phyloP scores from a whole-genome alignment of 768 basidiomycete species.

The Agaricus sinodeliciosus region DNA sequence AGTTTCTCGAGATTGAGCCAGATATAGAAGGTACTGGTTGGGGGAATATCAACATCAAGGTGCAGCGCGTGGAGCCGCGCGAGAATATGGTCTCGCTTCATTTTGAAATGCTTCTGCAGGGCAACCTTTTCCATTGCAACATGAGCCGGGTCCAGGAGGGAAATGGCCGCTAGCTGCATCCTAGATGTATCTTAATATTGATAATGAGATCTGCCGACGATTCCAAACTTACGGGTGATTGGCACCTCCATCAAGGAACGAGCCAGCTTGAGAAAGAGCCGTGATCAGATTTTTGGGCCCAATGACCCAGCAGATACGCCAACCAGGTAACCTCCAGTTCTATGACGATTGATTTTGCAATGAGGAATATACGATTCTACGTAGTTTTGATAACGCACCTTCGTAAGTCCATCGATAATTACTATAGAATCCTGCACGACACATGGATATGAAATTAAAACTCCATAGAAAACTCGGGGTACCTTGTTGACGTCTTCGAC shows the following conservation, averaged over 20 bases:
- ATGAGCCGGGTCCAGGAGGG: conserved; percentile 66
- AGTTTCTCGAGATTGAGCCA: conserved; percentile 85
- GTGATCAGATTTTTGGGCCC: conserved; percentile 86
- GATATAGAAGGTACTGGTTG: conserved; percentile 85
- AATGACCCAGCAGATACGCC: conserved; percentile 91
- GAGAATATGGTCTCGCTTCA: conserved; percentile 87
- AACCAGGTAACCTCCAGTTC: conserved; percentile 95
- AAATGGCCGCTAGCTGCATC: conserved; percentile 83
- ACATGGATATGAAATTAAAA: not conserved
- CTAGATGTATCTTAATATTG: conserved; percentile 25
- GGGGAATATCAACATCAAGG: conserved; percentile 71
- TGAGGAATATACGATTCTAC: not conserved
- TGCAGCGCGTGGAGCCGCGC: conserved; percentile 71
- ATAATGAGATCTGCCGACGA: not conserved
- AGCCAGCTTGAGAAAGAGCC: conserved; percentile 89
- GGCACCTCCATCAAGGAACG: conserved; percentile 92
- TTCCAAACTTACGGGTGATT: conserved; percentile 70
- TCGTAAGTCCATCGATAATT: conserved; percentile 90
- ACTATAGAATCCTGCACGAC: conserved; percentile 62
- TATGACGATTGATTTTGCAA: conserved; percentile 23
- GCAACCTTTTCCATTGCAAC: conserved; percentile 73
- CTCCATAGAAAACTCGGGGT: conserved; percentile 9
- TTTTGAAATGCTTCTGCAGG: conserved; percentile 86
- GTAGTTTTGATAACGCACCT: conserved; percentile 34
- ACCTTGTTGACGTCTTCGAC: conserved; percentile 82